Percentiles rank a stretch among this genome's conserved stretches.
These are phyloP conservation scores for Thermochaetoides dissita DNA, from an alignment of 2,329 filamentous ascomycete species.

Conservation along the genomic window DNA sequence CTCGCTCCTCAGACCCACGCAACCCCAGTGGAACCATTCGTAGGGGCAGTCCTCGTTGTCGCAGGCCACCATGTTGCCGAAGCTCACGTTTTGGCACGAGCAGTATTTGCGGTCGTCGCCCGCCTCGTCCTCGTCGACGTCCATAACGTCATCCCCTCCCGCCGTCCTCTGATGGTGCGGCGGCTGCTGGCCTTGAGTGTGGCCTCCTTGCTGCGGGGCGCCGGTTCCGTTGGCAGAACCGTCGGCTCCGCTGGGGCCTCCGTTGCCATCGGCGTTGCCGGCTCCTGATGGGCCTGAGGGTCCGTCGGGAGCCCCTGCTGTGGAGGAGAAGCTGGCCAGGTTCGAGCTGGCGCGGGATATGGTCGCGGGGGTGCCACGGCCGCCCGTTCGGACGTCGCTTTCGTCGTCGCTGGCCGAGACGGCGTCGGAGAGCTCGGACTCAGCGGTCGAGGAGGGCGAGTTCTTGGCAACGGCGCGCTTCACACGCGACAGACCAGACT, in stretches of 20 bases:
- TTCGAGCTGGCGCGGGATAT: slow-evolving; percentile 13
- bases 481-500: slow-evolving; percentile 49
- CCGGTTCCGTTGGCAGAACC: not conserved
- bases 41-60: slow-evolving; percentile 70
- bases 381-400: slow-evolving; percentile 28
- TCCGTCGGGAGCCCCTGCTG: slow-evolving; percentile 4
- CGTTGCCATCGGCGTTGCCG: not conserved
- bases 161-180: not conserved
- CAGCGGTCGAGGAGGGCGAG: slow-evolving; percentile 48
- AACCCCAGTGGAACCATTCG: slow-evolving; percentile 82
- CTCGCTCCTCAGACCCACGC: slow-evolving; percentile 54
- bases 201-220: not conserved
- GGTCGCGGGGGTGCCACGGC: slow-evolving; percentile 25
- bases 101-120: slow-evolving; percentile 73
- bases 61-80: slow-evolving; percentile 79
- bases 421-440: slow-evolving; percentile 52
- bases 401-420: slow-evolving; percentile 41
- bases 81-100: slow-evolving; percentile 68
- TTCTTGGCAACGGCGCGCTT: slow-evolving; percentile 45
- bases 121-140: slow-evolving; percentile 53
- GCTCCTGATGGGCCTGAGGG: too few species aligned
- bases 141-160: slow-evolving; percentile 40
- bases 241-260: not conserved
- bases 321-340: slow-evolving; percentile 11
- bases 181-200: not conserved